Base-by-base conservation (phyloP, 805 yeast species). In the Cyberlindnera mycetangii region DNA sequence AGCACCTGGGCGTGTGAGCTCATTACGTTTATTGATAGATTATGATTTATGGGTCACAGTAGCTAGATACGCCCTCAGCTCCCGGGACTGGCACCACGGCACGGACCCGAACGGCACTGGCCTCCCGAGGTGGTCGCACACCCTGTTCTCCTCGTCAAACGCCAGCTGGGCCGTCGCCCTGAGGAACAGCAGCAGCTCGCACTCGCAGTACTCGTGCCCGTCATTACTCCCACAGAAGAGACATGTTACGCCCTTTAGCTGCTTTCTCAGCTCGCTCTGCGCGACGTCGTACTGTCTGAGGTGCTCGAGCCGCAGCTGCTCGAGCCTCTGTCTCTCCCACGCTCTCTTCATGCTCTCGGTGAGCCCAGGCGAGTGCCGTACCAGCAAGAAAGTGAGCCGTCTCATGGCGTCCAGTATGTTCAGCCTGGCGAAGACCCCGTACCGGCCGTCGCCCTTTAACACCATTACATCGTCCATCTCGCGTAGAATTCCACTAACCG, bases 1-100 rank as follows among this genome's bases (percentile, higher is more conserved):
- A 53, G 19, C 45, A 37, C 41, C 25, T 42, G 41, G 45, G 45
- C 14, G 45, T 42, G 17, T 42, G 37, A 32, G 15, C 4, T 7
- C 37, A 9, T 33, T 20, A 12, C 16, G 7, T 11, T 17, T 32
- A 32, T 33, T 33, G 37, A 25, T 33, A 33, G n/a, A 14, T 33
- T 20, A 21, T 16, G 20, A 14, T 32, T 18, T 32, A n/a, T 18
- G 6, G 18, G 16, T 32, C 35, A 32, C 20, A 5, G 18, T n/a
- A 14, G 24, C 20, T 17, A 37, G 18, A n/a, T 37, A 37, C 3
- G 33, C 41, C n/a, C 34, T 28, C n/a, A 37, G 15, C 41, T 37
- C 34, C 22, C 12, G 7, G 5, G 41, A 37, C 16, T 19, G 33
- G 16, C 41, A 37, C 41, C 41, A 37, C 4, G 41, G 41, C n/a